Percentiles rank a stretch among this genome's conserved stretches.
phyloP scores from a whole-genome alignment of 78 protist genomes.

The Pirum gemmata region DNA sequence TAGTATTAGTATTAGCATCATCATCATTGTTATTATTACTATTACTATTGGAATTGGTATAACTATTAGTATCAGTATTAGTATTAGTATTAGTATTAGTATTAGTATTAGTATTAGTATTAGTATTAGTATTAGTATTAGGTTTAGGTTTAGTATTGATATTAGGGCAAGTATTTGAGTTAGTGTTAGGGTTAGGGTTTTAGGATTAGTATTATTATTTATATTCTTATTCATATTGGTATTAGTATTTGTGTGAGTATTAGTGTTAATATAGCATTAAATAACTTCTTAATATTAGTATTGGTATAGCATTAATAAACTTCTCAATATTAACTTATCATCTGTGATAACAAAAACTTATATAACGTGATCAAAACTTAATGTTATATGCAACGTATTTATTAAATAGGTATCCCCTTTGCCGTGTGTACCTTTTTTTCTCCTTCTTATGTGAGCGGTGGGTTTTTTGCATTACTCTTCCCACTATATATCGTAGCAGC shows the following conservation, averaged over 20 bases:
- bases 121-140: too few species aligned
- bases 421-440: not conserved
- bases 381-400: not conserved
- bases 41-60: too few species aligned
- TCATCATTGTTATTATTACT: too few species aligned
- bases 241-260: not conserved
- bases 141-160: too few species aligned
- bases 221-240: not conserved
- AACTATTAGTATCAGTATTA: too few species aligned
- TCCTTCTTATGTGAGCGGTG: not conserved
- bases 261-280: not conserved
- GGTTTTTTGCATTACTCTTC: not conserved
- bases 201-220: too few species aligned
- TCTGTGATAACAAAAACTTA: not conserved
- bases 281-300: too few species aligned
- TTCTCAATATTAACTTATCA: not conserved
- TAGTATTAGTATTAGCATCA: too few species aligned
- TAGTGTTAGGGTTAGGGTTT: too few species aligned
- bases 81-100: too few species aligned
- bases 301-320: not conserved
- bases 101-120: too few species aligned
- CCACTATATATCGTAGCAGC: not conserved
- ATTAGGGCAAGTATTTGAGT: too few species aligned
- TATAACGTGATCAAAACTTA: not conserved
- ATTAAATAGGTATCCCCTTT: not conserved